phyloP scores from a whole-genome alignment of 306 rosid species.

The Potentilla sterilis region DNA sequence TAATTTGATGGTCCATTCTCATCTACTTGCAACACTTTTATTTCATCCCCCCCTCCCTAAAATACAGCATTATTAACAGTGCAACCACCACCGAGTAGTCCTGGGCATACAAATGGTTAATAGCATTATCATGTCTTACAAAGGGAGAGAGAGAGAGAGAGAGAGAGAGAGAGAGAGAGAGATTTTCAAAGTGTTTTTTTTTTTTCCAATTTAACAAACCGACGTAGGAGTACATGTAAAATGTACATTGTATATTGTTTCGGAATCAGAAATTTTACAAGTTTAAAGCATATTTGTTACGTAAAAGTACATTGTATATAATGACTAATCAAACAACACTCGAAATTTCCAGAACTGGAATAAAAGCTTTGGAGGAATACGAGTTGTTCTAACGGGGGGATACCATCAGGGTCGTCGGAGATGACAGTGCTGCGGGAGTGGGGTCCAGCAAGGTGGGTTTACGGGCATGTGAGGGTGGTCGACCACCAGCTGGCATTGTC shows the following conservation, averaged over 20 bases:
- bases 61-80: not conserved
- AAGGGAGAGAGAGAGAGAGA: no score
- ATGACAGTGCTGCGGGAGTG: not conserved
- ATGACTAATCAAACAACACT: no score
- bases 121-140: not conserved
- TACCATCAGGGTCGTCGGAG: constrained; percentile 9
- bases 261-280: no score
- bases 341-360: no score
- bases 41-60: not conserved
- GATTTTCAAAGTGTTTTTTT: no score
- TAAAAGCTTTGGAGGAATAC: no score
- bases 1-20: not conserved
- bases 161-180: no score
- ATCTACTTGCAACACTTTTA: not conserved
- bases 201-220: no score
- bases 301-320: no score
- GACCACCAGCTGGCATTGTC: constrained; percentile 63
- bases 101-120: not conserved
- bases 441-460: constrained; percentile 23
- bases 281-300: no score
- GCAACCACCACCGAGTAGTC: not conserved
- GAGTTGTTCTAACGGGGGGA: not conserved
- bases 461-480: constrained; percentile 55
- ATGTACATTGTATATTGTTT: no score
- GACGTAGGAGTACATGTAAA: no score